These are phyloP conservation scores for Sechiopsis laciniata DNA, from an alignment of 306 rosid species.

Conservation along the genomic window DNA sequence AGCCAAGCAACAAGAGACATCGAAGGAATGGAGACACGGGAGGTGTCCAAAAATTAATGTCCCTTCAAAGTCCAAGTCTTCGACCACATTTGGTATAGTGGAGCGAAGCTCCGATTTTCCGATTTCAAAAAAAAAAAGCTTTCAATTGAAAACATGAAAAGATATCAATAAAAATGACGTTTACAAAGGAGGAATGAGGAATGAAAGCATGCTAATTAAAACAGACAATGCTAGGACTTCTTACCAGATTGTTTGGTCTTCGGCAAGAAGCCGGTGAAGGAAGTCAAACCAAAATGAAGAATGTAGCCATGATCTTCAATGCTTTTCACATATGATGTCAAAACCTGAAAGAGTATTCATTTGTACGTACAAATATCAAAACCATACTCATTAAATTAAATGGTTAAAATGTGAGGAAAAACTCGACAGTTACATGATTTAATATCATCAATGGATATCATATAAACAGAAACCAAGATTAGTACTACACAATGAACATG, in stretches of 20 bases:
- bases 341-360: constrained; percentile 48
- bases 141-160: too few species aligned
- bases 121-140: too few species aligned
- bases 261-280: constrained; percentile 75
- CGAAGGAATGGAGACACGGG: too few species aligned
- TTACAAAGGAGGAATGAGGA: too few species aligned
- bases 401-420: not conserved
- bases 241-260: constrained; percentile 48
- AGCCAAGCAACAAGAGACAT: too few species aligned
- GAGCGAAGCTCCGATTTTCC: too few species aligned
- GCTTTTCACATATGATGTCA: constrained; percentile 79
- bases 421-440: not conserved
- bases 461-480: not conserved
- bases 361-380: not conserved
- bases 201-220: too few species aligned
- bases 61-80: too few species aligned
- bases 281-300: constrained; percentile 86
- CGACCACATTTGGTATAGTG: too few species aligned
- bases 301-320: constrained; percentile 93
- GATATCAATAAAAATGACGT: too few species aligned
- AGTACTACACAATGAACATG: not conserved
- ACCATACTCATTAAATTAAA: not conserved
- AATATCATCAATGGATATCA: not conserved
- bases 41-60: too few species aligned
- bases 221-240: constrained; percentile 14